These are phyloP conservation scores for Parastagonospora avenae DNA, from an alignment of 2,329 filamentous ascomycete genomes.

Conservation along the genomic window DNA sequence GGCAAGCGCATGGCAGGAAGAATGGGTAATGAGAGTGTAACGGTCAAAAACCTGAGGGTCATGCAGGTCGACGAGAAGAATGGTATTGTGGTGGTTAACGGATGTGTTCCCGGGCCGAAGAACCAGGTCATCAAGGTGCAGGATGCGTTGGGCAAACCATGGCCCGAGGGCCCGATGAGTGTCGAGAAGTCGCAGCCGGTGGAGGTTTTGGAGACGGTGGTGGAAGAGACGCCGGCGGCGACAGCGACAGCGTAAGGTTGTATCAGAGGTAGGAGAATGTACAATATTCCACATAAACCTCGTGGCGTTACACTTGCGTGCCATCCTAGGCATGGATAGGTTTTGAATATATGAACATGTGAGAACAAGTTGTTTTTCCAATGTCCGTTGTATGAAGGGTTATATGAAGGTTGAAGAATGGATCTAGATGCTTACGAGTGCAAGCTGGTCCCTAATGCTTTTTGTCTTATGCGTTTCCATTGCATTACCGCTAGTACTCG, in stretches of 20 bases:
- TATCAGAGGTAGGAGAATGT: background rate
- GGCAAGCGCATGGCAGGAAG: slow-evolving; percentile 98
- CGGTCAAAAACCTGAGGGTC: slow-evolving; percentile 88
- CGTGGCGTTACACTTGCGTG: background rate
- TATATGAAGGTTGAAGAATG: no score
- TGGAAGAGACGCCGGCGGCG: background rate
- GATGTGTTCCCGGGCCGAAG: slow-evolving; percentile 84
- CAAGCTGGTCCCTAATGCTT: no score
- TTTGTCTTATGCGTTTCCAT: background rate
- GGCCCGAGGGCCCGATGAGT: slow-evolving; percentile 59
- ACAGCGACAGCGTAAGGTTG: slow-evolving; percentile 14
- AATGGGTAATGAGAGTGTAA: slow-evolving; percentile 90
- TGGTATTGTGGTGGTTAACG: slow-evolving; percentile 87
- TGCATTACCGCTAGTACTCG: background rate
- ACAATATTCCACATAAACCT: background rate
- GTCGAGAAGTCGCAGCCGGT: slow-evolving; percentile 22
- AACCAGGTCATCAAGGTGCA: slow-evolving; percentile 82
- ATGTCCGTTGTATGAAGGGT: no score
- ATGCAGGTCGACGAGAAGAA: slow-evolving; percentile 85
- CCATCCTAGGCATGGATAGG: no score
- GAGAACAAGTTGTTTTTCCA: no score
- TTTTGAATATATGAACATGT: no score
- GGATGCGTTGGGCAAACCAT: slow-evolving; percentile 88
- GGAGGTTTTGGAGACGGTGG: slow-evolving; percentile 12
- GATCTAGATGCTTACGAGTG: no score